A percentile compares a stretch with the other conserved stretches of the same genome.
These are phyloP conservation scores for Fraxinus xanthoxyloides DNA, from an alignment of 305 asterid genomes.

Conservation along the genomic window DNA sequence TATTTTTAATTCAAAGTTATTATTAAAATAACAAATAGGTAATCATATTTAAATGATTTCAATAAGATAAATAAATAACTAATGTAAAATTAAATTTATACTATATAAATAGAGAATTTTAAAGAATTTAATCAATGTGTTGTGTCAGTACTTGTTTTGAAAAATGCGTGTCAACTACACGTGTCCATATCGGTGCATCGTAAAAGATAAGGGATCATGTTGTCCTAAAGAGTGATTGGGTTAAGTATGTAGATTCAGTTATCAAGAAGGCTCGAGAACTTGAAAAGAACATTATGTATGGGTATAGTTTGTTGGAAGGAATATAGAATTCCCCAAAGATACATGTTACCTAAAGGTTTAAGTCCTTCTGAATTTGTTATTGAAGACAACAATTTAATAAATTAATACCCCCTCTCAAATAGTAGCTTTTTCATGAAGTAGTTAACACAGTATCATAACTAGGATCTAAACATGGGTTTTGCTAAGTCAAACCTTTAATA, in stretches of 20 bases:
- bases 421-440: neutral
- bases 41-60: neutral
- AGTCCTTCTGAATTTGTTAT: neutral
- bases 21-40: neutral
- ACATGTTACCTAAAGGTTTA: neutral
- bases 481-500: neutral
- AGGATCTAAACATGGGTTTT: neutral
- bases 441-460: neutral
- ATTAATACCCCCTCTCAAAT: neutral
- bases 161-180: neutral
- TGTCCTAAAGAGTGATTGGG: neutral
- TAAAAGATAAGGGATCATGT: neutral
- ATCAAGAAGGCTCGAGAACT: neutral
- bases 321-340: neutral
- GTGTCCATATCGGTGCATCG: neutral
- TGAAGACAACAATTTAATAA: neutral
- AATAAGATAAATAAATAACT: neutral
- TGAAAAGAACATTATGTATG: neutral
- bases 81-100: neutral
- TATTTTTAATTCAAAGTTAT: no score
- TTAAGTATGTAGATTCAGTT: neutral
- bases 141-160: neutral
- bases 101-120: neutral
- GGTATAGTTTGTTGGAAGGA: neutral
- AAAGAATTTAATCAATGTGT: neutral